These are phyloP conservation scores for Gymnopus androsaceus DNA, from an alignment of 1,284 basidiomycete genomes.

Conservation along the genomic window DNA sequence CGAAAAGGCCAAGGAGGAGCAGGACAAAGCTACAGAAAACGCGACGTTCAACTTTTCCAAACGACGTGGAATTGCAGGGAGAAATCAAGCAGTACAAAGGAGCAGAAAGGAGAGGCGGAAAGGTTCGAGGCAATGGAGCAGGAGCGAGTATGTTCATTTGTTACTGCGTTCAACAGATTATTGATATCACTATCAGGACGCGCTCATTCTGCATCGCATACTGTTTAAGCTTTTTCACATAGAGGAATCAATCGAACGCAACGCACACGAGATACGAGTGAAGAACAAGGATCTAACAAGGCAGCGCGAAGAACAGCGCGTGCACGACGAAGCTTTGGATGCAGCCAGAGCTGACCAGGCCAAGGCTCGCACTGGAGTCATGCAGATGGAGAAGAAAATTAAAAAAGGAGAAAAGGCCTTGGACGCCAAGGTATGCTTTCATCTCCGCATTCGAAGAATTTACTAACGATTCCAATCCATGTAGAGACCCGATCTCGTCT, in stretches of 20 bases:
- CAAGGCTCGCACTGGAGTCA: conserved; percentile 69
- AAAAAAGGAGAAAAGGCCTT: conserved; percentile 82
- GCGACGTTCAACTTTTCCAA: conserved; percentile 95
- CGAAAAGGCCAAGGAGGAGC: conserved; percentile 83
- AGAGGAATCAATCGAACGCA: conserved; percentile 75
- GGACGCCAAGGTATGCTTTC: conserved; percentile 77
- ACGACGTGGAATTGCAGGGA: conserved; percentile 86
- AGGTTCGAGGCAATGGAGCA: conserved; percentile 80
- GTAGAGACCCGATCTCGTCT: conserved; percentile 80
- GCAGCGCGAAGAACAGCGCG: conserved; percentile 68
- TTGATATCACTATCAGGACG: conserved; percentile 55
- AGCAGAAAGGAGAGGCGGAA: conserved; percentile 94
- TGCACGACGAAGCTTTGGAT: conserved; percentile 74
- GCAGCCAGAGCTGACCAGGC: conserved; percentile 80
- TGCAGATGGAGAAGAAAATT: conserved; percentile 75
- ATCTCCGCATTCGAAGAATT: neutral
- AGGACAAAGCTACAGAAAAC: conserved; percentile 90
- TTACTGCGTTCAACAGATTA: neutral
- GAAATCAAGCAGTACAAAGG: conserved; percentile 98
- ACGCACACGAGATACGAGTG: conserved; percentile 68
- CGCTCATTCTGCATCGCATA: conserved; percentile 78
- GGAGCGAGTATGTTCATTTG: conserved; percentile 56
- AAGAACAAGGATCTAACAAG: conserved; percentile 72
- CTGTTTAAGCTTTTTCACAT: conserved; percentile 93
- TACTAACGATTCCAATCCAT: neutral